Evolutionary conservation across 2,329 filamentous ascomycete species (phyloP), one percentile per base, ranked within the genome.

Genomic region (Dichotomopilus funicola): DNA sequence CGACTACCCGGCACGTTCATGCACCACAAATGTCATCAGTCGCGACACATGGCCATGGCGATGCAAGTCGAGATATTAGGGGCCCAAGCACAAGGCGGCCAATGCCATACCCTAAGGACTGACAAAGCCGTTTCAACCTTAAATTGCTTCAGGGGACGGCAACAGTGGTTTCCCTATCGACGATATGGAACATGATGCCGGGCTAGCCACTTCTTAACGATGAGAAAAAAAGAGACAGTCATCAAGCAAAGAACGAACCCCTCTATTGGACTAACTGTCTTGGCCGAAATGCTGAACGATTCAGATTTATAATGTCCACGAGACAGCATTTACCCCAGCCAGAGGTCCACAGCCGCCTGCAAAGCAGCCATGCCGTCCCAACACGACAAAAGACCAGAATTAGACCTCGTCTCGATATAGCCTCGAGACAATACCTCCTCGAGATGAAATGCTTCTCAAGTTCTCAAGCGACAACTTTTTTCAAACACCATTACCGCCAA

Each of bases 191-290:
- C n/a, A 33, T 37, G 54, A n/a, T 9, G 41, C 33, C 48, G 5
- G 13, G 27, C 43, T 34, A 37, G 41, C 38, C 36, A 43, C 13
- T 35, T 47, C 31, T 6, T 36, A 36, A 27, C 9, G 19, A 33
- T 44, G 54, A 44, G 37, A 51, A 19, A 36, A 35, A 47, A 34
- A 52, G 51, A 27, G 19, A 27, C 19, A 27, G 19, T 27, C 19
- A 27, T 27, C 19, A 27, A 44, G 43, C 49, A 49, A 37, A 46
- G 40, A 27, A 5, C 41, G 9, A 44, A 27, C 47, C 12, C 45
- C 48, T 58, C 13, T n/a, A 45, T 50, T 47, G 46, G 19, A 27
- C 19, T 27, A 27, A 27, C 19, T 49, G 58, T 60, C 55, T 60
- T 54, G 47, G 56, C 33, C 40, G 53, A 43, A 58, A 53, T 44